A percentile compares a stretch with the other conserved stretches of the same genome.
Evolutionary conservation across 2,329 filamentous ascomycete genomes (phyloP).

Genomic region (Penicillium sclerotiorum): DNA sequence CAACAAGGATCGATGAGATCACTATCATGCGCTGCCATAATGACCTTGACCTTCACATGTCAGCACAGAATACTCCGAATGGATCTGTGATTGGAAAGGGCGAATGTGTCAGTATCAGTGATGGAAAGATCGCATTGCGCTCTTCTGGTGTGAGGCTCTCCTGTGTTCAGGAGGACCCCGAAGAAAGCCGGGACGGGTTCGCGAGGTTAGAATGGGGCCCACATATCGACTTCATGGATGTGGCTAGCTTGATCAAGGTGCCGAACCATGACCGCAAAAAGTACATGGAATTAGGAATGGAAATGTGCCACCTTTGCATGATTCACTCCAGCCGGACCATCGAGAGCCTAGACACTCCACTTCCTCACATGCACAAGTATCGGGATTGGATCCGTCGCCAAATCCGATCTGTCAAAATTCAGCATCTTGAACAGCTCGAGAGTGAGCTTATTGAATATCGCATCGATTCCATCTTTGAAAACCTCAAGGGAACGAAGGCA

Average conservation of each 20-base stretch:
- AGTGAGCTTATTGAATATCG: constrained; percentile 4
- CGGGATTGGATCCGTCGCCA: constrained; percentile 14
- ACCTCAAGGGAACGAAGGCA: constrained; percentile 2
- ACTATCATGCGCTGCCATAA: constrained; percentile 11
- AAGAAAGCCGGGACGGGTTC: background rate
- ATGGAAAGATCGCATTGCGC: constrained; percentile 9
- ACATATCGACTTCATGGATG: constrained; percentile 20
- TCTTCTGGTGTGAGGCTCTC: constrained; percentile 13
- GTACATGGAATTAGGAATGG: constrained; percentile 4
- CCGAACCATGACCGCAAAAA: constrained; percentile 5
- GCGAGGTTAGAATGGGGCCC: constrained; percentile 16
- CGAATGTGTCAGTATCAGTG: constrained; percentile 4
- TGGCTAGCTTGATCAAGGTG: constrained; percentile 13
- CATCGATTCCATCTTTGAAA: constrained; percentile 2
- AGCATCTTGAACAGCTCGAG: constrained; percentile 1
- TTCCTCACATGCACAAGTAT: constrained; percentile 15
- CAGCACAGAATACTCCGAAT: constrained; percentile 10
- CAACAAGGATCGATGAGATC: constrained; percentile 24
- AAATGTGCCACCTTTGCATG: constrained; percentile 18
- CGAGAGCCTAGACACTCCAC: constrained; percentile 1
- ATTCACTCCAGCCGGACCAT: constrained; percentile 11
- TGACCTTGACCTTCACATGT: constrained; percentile 6
- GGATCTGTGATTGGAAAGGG: constrained; percentile 11
- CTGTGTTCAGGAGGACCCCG: background rate
- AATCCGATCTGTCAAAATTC: constrained; percentile 1